A percentile compares a stretch with the other conserved stretches of the same genome.
Evolutionary conservation across 768 basidiomycete species (phyloP).

Genomic region (Mycena indigotica): DNA sequence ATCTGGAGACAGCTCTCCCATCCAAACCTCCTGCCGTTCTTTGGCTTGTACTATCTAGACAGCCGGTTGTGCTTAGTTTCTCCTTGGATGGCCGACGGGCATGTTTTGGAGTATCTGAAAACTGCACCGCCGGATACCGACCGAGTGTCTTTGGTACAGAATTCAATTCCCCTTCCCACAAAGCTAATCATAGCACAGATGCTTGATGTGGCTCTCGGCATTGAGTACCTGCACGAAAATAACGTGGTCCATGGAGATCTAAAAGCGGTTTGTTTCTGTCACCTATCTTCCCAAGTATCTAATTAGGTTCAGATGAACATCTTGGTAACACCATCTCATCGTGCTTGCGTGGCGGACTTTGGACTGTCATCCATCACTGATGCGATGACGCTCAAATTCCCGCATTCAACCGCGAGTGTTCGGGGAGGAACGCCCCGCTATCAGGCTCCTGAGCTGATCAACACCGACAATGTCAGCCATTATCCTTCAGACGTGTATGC

Average conservation of each 20-base stretch:
- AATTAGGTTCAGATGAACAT: slow-evolving; percentile 15
- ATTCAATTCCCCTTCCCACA: not conserved
- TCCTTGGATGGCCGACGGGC: slow-evolving; percentile 5
- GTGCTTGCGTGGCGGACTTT: slow-evolving; percentile 22
- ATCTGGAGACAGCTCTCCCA: slow-evolving; percentile 26
- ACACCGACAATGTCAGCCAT: not conserved
- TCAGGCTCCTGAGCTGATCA: slow-evolving; percentile 12
- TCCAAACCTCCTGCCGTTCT: slow-evolving; percentile 25
- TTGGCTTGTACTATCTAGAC: slow-evolving; percentile 14
- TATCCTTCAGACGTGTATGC: slow-evolving; percentile 16
- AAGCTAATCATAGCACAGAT: not conserved
- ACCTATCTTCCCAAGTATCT: not conserved
- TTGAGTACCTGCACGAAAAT: slow-evolving; percentile 18
- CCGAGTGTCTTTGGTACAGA: not conserved
- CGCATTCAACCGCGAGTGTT: slow-evolving; percentile 11
- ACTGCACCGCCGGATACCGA: slow-evolving; percentile 3
- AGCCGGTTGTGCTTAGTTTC: slow-evolving; percentile 20
- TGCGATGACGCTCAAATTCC: slow-evolving; percentile 8
- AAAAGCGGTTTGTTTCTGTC: slow-evolving; percentile 23
- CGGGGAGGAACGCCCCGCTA: slow-evolving; percentile 14
- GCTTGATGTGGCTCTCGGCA: slow-evolving; percentile 11
- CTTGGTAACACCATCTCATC: slow-evolving; percentile 18
- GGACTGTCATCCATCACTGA: slow-evolving; percentile 19
- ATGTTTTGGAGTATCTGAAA: slow-evolving; percentile 2
- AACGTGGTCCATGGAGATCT: slow-evolving; percentile 24